phyloP scores from a whole-genome alignment of 1,139 yeast species.

The Scheffersomyces parashehatae region DNA sequence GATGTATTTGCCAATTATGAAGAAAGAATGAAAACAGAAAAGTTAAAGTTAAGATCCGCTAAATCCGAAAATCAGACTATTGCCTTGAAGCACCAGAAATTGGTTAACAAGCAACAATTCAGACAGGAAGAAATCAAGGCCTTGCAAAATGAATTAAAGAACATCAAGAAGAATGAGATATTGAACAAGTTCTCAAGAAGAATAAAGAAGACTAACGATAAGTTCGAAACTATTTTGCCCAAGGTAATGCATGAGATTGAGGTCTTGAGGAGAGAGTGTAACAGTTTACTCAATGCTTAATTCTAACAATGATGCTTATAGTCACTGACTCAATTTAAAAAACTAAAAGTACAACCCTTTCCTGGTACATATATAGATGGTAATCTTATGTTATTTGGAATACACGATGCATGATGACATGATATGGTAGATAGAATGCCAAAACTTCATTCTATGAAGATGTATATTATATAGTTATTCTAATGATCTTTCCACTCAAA shows the following conservation, averaged over 20 bases:
- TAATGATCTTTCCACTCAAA: too few species aligned
- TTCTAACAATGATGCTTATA: background rate
- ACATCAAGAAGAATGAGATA: slow-evolving; percentile 29
- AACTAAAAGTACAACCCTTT: too few species aligned
- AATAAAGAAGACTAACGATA: slow-evolving; percentile 34
- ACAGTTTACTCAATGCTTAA: slow-evolving; percentile 4
- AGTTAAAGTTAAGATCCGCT: slow-evolving; percentile 21
- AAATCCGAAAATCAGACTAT: slow-evolving; percentile 24
- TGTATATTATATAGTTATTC: too few species aligned
- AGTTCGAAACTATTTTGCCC: slow-evolving; percentile 40
- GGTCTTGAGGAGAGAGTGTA: slow-evolving; percentile 9
- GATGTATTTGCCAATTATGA: slow-evolving; percentile 26
- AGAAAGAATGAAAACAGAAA: slow-evolving; percentile 22
- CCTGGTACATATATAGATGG: too few species aligned
- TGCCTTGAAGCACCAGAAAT: slow-evolving; percentile 27
- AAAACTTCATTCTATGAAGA: too few species aligned
- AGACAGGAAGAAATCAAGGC: slow-evolving; percentile 27
- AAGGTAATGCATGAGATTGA: slow-evolving; percentile 24
- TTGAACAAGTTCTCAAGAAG: slow-evolving; percentile 28
- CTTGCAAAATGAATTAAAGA: slow-evolving; percentile 29
- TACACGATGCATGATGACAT: too few species aligned
- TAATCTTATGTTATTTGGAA: too few species aligned
- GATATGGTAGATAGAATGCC: too few species aligned
- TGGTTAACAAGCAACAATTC: slow-evolving; percentile 23
- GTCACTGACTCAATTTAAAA: too few species aligned